Conservation (phyloP, 2,329 filamentous ascomycete species). For the Trichoderma endophyticum region DNA sequence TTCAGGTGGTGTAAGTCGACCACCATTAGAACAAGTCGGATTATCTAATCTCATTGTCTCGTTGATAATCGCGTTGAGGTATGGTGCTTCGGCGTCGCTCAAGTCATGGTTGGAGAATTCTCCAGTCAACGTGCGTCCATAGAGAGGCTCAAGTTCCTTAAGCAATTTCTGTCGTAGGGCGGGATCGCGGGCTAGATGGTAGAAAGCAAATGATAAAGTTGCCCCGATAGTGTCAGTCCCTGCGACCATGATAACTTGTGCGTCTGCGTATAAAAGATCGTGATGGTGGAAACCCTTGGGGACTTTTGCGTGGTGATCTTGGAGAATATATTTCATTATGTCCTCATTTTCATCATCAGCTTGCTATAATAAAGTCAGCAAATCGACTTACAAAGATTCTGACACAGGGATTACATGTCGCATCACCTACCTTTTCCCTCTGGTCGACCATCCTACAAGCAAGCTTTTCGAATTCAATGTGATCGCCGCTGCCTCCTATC, state of each 20-base stretch:
- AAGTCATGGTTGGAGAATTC: constrained; percentile 25
- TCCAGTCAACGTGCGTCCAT: constrained; percentile 19
- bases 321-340: constrained; percentile 27
- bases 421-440: background rate
- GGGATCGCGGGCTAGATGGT: background rate
- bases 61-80: constrained; percentile 29
- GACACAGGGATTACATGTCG: no score
- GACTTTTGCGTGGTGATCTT: constrained; percentile 24
- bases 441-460: background rate
- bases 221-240: constrained; percentile 14
- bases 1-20: constrained; percentile 25
- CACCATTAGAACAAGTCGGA: constrained; percentile 28
- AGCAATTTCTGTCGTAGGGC: constrained; percentile 18
- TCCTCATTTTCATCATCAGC: constrained; percentile 23
- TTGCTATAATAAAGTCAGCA: background rate
- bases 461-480: background rate
- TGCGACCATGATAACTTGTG: constrained; percentile 23
- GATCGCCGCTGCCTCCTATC: constrained; percentile 10
- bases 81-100: constrained; percentile 11
- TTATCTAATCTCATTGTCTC: constrained; percentile 32
- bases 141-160: constrained; percentile 17
- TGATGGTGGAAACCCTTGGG: constrained; percentile 23
- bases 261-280: constrained; percentile 25
- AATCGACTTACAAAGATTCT: background rate
- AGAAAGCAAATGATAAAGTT: background rate